Conservation (phyloP, 148 eudicot genomes). For the Beta vulgaris region DNA sequence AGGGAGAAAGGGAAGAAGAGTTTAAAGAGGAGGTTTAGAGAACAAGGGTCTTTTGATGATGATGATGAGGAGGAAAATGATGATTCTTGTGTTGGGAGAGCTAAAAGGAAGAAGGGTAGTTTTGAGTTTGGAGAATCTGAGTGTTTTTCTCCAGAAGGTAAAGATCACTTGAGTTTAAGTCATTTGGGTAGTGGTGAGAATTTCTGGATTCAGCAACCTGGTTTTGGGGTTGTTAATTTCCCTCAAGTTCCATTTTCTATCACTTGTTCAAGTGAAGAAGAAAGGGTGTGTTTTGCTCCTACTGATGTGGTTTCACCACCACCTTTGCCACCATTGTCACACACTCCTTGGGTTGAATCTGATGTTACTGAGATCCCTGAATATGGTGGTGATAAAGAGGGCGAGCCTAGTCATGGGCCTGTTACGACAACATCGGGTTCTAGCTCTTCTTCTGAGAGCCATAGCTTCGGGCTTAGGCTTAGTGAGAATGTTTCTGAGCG, state of each 20-base stretch:
- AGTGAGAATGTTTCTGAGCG: slow-evolving; percentile 36
- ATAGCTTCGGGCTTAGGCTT: slow-evolving; percentile 41
- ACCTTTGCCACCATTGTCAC: slow-evolving; percentile 42
- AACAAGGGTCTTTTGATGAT: slow-evolving; percentile 42
- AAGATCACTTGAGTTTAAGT: slow-evolving; percentile 37
- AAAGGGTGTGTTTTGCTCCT: slow-evolving; percentile 54
- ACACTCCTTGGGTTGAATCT: slow-evolving; percentile 60
- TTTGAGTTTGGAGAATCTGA: slow-evolving; percentile 34
- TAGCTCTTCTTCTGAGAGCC: slow-evolving; percentile 70
- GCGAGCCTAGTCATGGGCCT: slow-evolving; percentile 36
- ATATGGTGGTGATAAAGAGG: slow-evolving; percentile 56
- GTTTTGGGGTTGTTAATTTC: slow-evolving; percentile 37
- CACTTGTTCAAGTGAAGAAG: slow-evolving; percentile 65
- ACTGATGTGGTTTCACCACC: slow-evolving; percentile 45
- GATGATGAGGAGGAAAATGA: slow-evolving; percentile 29
- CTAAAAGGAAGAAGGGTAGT: slow-evolving; percentile 58
- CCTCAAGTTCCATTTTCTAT: slow-evolving; percentile 59
- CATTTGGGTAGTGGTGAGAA: slow-evolving; percentile 54
- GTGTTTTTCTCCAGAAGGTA: slow-evolving; percentile 29
- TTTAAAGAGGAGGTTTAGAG: slow-evolving; percentile 73
- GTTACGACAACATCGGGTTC: slow-evolving; percentile 49
- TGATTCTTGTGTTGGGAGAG: slow-evolving; percentile 30
- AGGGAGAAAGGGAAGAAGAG: slow-evolving; percentile 54
- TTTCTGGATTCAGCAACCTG: slow-evolving; percentile 58
- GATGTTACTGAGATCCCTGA: slow-evolving; percentile 45